A percentile compares a stretch with the other conserved stretches of the same genome.
Evolutionary conservation across 164 flowering plant genomes (phyloP).

Genomic region (Piper longum): DNA sequence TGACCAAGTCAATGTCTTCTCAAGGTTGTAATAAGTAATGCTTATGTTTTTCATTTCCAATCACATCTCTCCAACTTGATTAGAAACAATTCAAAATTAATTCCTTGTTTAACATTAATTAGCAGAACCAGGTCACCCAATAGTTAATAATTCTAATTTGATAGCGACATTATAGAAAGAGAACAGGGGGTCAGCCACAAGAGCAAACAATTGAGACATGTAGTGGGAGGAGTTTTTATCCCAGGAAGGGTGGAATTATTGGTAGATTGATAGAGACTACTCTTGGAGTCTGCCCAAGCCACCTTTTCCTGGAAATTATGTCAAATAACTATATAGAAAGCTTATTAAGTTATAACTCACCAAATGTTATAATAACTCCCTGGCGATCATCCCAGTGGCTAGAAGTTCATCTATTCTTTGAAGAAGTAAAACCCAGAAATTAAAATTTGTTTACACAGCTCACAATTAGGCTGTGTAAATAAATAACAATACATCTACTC

Average conservation of each 20-base stretch:
- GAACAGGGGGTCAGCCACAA: background rate
- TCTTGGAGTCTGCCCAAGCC: slow-evolving; percentile 11
- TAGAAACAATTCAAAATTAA: background rate
- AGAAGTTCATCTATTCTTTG: background rate
- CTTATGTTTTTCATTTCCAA: background rate
- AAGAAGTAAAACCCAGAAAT: background rate
- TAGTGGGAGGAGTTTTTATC: background rate
- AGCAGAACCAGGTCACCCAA: slow-evolving; percentile 3
- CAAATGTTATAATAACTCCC: background rate
- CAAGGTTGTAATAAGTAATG: background rate
- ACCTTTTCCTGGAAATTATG: slow-evolving; percentile 2
- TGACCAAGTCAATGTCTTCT: background rate
- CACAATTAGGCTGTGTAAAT: background rate
- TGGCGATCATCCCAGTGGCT: background rate
- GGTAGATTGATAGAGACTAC: slow-evolving; percentile 3
- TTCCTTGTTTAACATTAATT: background rate
- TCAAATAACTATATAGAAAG: background rate
- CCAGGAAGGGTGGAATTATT: background rate
- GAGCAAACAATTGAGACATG: background rate
- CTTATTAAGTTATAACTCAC: background rate
- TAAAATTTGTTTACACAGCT: background rate
- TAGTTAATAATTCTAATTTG: slow-evolving; percentile 10
- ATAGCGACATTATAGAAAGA: slow-evolving; percentile 9
- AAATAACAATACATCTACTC: background rate
- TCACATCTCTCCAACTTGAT: background rate